Percentiles rank a stretch among this genome's conserved stretches.
Conservation (phyloP, 2,329 filamentous ascomycete species). For the Hypoxylon sp. region DNA sequence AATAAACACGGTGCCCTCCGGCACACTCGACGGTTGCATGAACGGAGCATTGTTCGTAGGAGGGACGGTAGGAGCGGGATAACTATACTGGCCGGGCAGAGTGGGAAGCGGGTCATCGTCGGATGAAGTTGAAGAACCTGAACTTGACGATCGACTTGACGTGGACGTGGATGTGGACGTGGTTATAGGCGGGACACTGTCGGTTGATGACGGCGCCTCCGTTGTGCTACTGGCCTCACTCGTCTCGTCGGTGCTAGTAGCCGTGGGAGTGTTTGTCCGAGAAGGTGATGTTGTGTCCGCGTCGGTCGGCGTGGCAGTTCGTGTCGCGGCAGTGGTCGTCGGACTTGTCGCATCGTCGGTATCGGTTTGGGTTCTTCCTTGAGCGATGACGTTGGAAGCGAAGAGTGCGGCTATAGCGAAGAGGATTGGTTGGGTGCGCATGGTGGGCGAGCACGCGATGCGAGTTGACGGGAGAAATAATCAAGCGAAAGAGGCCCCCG, state of each 20-base stretch:
- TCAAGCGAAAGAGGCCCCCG: constrained; percentile 23
- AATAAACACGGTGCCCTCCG: constrained; percentile 97
- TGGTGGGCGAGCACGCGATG: constrained; percentile 40
- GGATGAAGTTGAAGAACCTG: constrained; percentile 26
- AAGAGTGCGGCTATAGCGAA: constrained; percentile 45
- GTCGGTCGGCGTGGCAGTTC: constrained; percentile 19
- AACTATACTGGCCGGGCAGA: constrained; percentile 70
- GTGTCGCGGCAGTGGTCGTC: constrained; percentile 26
- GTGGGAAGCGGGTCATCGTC: constrained; percentile 61
- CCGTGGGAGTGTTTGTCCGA: constrained; percentile 26
- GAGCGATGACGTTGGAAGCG: constrained; percentile 48
- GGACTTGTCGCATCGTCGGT: constrained; percentile 37
- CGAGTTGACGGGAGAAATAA: constrained; percentile 20
- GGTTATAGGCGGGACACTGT: constrained; percentile 25
- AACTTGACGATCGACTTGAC: not conserved
- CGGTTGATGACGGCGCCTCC: constrained; percentile 30
- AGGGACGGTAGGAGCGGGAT: constrained; percentile 82
- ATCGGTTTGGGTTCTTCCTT: constrained; percentile 39
- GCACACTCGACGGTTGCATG: constrained; percentile 87
- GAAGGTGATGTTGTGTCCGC: constrained; percentile 9
- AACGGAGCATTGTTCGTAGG: constrained; percentile 88
- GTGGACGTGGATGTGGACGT: not conserved
- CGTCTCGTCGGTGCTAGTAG: constrained; percentile 23
- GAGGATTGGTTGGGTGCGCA: constrained; percentile 50
- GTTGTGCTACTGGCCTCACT: constrained; percentile 39